Evolutionary conservation across 768 basidiomycete species (phyloP).

Genomic region (Collybia mongolica): DNA sequence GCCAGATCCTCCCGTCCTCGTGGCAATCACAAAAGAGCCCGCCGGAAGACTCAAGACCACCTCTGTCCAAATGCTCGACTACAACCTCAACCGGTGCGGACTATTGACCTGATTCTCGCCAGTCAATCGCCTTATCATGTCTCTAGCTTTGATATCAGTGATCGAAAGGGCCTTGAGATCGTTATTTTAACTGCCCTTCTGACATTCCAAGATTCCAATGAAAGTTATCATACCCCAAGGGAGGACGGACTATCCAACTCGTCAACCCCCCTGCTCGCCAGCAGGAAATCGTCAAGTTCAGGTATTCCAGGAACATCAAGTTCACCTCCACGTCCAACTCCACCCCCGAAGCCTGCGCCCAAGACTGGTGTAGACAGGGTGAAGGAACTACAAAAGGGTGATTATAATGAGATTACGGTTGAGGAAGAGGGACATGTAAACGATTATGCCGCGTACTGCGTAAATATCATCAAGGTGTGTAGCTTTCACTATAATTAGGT

Average conservation of each 20-base stretch:
- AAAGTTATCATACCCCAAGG: constrained; percentile 43
- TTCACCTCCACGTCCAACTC: constrained; percentile 19
- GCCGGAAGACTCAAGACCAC: constrained; percentile 62
- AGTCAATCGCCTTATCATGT: neutral
- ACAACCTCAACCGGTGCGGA: constrained; percentile 73
- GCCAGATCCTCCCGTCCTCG: constrained; percentile 84
- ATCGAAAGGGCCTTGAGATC: constrained; percentile 85
- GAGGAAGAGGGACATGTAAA: constrained; percentile 59
- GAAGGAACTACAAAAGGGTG: constrained; percentile 70
- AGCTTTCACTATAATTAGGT: neutral
- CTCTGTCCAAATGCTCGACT: constrained; percentile 78
- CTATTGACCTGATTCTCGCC: neutral
- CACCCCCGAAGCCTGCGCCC: constrained; percentile 61
- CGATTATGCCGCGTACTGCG: constrained; percentile 73
- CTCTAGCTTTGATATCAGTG: constrained; percentile 76
- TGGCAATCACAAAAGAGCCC: constrained; percentile 78
- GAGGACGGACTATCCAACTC: neutral
- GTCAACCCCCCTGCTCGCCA: neutral
- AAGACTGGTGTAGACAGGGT: constrained; percentile 70
- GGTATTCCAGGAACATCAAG: neutral
- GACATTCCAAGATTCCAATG: constrained; percentile 74
- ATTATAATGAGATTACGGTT: constrained; percentile 74
- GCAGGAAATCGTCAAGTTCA: neutral
- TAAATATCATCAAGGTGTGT: constrained; percentile 58
- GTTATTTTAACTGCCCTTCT: constrained; percentile 73